Percentiles rank a stretch among this genome's conserved stretches.
Conservation (phyloP, 2,329 filamentous ascomycete species). For the Aureobasidium sp. region DNA sequence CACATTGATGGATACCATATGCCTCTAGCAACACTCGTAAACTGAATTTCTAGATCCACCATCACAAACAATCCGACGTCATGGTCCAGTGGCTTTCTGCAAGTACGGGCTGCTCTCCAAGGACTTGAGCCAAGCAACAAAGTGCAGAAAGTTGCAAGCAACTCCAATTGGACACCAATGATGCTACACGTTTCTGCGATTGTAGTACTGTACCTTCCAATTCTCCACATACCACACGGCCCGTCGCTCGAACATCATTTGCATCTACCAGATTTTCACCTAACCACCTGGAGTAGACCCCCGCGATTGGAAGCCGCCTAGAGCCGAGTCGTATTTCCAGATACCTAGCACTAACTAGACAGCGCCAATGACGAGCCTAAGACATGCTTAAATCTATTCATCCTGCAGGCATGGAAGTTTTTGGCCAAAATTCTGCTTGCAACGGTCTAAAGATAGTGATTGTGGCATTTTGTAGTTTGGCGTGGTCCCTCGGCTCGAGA, state of each 20-base stretch:
- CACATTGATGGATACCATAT: not conserved
- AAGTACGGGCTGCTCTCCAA: not conserved
- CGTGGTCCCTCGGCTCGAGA: not conserved
- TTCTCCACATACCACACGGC: not conserved
- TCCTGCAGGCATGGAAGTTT: not conserved
- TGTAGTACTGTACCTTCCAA: not conserved
- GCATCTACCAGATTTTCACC: not conserved
- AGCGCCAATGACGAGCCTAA: not conserved
- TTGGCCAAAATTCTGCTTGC: not conserved
- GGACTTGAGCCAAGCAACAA: not conserved
- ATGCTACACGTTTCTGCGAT: not conserved
- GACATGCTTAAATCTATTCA: not conserved
- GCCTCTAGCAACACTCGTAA: not conserved
- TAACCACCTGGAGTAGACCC: not conserved
- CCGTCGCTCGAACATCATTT: not conserved
- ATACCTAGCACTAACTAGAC: not conserved
- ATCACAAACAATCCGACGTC: not conserved
- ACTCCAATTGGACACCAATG: conserved; percentile 4
- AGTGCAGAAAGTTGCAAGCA: not conserved
- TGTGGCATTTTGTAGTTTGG: not conserved
- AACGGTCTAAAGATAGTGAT: conserved; percentile 3
- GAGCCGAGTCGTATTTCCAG: not conserved
- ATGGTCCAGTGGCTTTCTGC: not conserved
- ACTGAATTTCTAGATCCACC: not conserved
- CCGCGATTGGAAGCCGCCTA: not conserved